A percentile compares a stretch with the other conserved stretches of the same genome.
Evolutionary conservation across 495 filamentous ascomycete genomes (phyloP).

Genomic region (Penicillium waksmanii): DNA sequence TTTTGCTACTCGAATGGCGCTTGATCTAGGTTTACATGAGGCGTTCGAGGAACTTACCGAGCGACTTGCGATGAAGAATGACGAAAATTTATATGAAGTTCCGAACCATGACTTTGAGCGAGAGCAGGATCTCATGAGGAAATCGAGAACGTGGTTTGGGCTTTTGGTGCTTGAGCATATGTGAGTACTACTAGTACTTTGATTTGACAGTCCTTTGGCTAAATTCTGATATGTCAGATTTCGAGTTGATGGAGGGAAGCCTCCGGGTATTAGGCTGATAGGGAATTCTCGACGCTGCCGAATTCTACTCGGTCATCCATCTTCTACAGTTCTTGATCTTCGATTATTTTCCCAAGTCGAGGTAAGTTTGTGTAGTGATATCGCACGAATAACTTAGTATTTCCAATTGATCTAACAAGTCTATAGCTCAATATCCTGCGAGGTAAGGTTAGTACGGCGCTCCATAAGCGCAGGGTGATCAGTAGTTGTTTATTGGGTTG

Average conservation of each 20-base stretch:
- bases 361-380: conserved; percentile 25
- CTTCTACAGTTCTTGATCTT: conserved; percentile 50
- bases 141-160: conserved; percentile 50
- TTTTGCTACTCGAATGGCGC: conserved; percentile 51
- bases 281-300: conserved; percentile 47
- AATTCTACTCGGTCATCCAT: conserved; percentile 46
- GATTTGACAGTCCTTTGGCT: neutral
- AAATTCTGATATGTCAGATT: conserved; percentile 38
- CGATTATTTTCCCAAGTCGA: conserved; percentile 56
- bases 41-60: conserved; percentile 46
- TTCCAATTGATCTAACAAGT: conserved; percentile 10
- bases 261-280: conserved; percentile 44
- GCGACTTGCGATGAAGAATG: conserved; percentile 31
- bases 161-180: conserved; percentile 53
- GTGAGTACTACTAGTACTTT: conserved; percentile 22
- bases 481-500: no score
- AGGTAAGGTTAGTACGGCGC: conserved; percentile 25
- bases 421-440: conserved; percentile 45
- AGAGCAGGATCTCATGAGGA: conserved; percentile 42
- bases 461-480: neutral
- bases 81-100: conserved; percentile 21
- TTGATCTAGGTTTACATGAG: conserved; percentile 48
- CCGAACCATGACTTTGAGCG: conserved; percentile 24
- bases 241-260: conserved; percentile 54
- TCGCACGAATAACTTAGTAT: neutral